Evolutionary conservation across 2,329 filamentous ascomycete species (phyloP).

Genomic region (Colletotrichum spinosum): DNA sequence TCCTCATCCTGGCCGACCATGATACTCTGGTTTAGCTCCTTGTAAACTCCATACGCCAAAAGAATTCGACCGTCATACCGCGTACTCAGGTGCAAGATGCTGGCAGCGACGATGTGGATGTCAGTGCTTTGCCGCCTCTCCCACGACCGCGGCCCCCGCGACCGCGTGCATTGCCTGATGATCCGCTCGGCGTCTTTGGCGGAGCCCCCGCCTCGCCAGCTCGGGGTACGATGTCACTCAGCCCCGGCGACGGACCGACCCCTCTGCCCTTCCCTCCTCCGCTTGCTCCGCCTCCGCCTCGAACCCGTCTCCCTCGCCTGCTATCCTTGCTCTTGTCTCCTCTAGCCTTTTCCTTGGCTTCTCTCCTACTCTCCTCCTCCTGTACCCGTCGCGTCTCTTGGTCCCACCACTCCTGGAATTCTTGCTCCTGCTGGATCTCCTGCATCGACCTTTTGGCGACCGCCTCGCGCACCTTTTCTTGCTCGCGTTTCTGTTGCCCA

Average conservation of each 20-base stretch:
- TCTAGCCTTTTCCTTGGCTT: constrained; percentile 56
- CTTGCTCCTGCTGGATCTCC: constrained; percentile 97
- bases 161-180: constrained; percentile 19
- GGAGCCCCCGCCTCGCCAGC: constrained; percentile 8
- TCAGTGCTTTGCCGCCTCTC: constrained; percentile 28
- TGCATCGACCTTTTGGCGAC: constrained; percentile 88
- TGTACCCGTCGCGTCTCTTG: constrained; percentile 81
- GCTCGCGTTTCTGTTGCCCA: constrained; percentile 85
- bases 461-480: constrained; percentile 84
- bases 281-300: constrained; percentile 44
- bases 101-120: constrained; percentile 1
- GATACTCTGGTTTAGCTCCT: constrained; percentile 2
- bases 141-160: constrained; percentile 29
- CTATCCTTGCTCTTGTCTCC: constrained; percentile 47
- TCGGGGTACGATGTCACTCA: constrained; percentile 5
- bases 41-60: neutral
- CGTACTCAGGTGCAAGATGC: constrained; percentile 7
- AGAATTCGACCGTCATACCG: neutral
- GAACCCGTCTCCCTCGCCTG: constrained; percentile 39
- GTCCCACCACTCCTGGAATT: constrained; percentile 97
- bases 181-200: constrained; percentile 13
- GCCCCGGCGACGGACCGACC: neutral
- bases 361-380: constrained; percentile 65
- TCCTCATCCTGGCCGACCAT: neutral
- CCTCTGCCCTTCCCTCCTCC: constrained; percentile 41